Base-by-base conservation (phyloP, 2,329 filamentous ascomycete genomes). In the Fusarium foetens region DNA sequence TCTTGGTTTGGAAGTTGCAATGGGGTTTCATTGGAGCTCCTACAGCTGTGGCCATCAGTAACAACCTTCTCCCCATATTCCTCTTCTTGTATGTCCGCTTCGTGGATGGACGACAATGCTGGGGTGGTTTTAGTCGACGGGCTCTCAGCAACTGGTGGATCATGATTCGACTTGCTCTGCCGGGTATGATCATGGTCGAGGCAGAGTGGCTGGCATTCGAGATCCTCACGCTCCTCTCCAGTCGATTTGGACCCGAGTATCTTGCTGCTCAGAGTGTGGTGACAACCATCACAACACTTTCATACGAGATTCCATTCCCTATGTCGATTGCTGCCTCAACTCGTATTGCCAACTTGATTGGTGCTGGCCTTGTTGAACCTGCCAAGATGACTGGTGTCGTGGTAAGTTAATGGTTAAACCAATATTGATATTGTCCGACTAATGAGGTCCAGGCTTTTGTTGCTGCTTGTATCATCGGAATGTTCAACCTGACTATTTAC, bases 161-260 rank as follows among this genome's bases (percentile, higher is more conserved):
- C 13, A 97, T 97, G 95, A 89, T 98, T 76, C 90, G 90, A 52
- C 91, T 98, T 41, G 94, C 95, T 1, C 84, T 98, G 17, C 95
- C 95, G 0, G 95, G 95, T 3, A 90, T 98, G 80, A 85, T 97
- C 72, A 98, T 98, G 95, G 92, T 98, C 4, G 91, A 97, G 80
- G 94, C 95, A 9, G 95, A 98, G 80, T 97, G 93, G 83, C 87
- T 98, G 16, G 94, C 95, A 11, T 98, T 98, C 80, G 95, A 98
- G 80, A 90, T 97, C 53, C 85, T 97, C 70, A 97, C 94, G 0
- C 86, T 98, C n/a, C 90, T 91, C 13, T 89, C 93, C 0, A 93
- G 92, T 57, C 93, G 93, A 75, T 91, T 98, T 64, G 93, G 93
- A 21, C 90, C 93, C 4, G 91, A 91, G 23, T 90, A 92, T 68